Base-by-base conservation (phyloP, 164 flowering plant species). In the Malania oleifera region DNA sequence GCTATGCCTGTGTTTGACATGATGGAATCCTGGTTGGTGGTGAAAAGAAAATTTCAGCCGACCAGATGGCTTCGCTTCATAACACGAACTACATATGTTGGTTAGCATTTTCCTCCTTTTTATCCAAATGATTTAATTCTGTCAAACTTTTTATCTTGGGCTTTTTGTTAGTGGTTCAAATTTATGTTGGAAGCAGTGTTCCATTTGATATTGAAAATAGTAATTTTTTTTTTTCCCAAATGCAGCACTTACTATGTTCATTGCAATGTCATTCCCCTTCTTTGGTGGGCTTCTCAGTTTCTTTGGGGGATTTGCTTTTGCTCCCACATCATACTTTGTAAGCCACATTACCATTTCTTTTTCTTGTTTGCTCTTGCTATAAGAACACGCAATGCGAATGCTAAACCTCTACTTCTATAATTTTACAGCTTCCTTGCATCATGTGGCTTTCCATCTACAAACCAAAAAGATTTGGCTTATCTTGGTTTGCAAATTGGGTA, bases 271-370 rank as follows among this genome's bases (percentile, higher is more conserved):
- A 2, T 80, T 87, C 70, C 91, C 89, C 23, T 87, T 87, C 81
- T 86, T 83, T 28, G 87, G 85, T 15, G 93, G 84, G 20, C 85
- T 86, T 43, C 83, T 86, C 11, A 63, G 83, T 20, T 86, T 86
- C 69, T 82, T 86, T 25, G 87, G 93, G 56, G 89, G 89, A 51
- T 86, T 86, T 54, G 87, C 79, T 57, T 84, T 86, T 47, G 83
- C 86, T 3, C 86, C 86, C 20, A 79, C 80, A 1, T 66, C 89
- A 47, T 85, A 81, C 63, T 83, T 58, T 64, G 89, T 86, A 74
- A 75, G 88, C 19, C 9, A 20, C 18, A 22, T 4, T 3, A 5
- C n/a, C 4, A 8, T 3, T 40, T 40, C 44, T 4, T 31, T 9
- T 31, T 31, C 35, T 31, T 9, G 6, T 9, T 31, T 31, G 35